Conservation (phyloP, 2,329 filamentous ascomycete species). For the Dichotomopilus funicola region DNA sequence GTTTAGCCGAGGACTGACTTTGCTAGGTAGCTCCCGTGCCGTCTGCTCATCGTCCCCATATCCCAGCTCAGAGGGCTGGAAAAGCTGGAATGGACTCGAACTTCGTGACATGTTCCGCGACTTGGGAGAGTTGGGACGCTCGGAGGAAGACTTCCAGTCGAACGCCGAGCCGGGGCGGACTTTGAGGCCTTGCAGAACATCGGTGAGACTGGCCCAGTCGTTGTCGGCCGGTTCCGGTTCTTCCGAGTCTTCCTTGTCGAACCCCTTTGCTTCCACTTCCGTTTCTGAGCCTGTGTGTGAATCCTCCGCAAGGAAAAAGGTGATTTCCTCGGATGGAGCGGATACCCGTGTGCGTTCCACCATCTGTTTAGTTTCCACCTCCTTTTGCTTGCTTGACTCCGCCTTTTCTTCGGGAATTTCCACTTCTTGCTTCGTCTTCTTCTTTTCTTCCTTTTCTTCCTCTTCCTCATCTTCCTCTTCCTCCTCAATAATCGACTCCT, state of each 20-base stretch:
- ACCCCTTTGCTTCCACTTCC: too few relatives aligned
- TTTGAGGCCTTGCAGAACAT: slow-evolving; percentile 9
- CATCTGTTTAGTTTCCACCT: not conserved
- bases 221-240: not conserved
- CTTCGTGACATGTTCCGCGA: slow-evolving; percentile 15
- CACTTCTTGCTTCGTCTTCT: not conserved
- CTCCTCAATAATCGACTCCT: slow-evolving; percentile 8
- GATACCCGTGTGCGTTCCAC: too few relatives aligned
- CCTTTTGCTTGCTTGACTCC: not conserved
- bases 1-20: not conserved
- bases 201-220: slow-evolving; percentile 14
- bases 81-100: not conserved
- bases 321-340: too few relatives aligned
- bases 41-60: slow-evolving; percentile 2
- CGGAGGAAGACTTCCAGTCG: not conserved
- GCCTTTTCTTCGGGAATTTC: not conserved
- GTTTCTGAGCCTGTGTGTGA: too few relatives aligned
- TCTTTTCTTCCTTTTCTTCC: slow-evolving; percentile 6
- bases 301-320: too few relatives aligned
- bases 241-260: not conserved
- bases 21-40: not conserved
- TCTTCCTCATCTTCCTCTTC: slow-evolving; percentile 6
- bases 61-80: slow-evolving; percentile 4
- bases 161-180: slow-evolving; percentile 12
- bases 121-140: slow-evolving; percentile 18